phyloP scores from a whole-genome alignment of 1,284 basidiomycete species.

The Xerocomus cyaneibrunnescens region DNA sequence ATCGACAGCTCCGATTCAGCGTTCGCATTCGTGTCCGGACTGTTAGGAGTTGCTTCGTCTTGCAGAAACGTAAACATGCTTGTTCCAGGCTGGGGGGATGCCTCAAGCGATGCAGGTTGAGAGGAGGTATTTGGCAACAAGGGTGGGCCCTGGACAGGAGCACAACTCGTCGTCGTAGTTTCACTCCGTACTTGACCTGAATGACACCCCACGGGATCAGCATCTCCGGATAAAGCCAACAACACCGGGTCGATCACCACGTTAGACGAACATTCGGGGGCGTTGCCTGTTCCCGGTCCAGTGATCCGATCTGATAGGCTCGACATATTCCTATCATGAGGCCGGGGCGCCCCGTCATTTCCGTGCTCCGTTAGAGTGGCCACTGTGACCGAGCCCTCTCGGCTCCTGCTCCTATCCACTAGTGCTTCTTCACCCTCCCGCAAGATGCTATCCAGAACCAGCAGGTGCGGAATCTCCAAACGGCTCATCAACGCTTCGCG shows the following conservation, averaged over 20 bases:
- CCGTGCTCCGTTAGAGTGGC: not conserved
- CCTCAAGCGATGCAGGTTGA: not conserved
- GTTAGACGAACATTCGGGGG: not conserved
- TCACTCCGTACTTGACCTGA: not conserved
- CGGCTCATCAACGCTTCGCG: slow-evolving; percentile 38
- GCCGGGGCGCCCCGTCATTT: slow-evolving; percentile 2
- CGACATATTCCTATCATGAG: not conserved
- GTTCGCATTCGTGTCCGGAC: slow-evolving; percentile 11
- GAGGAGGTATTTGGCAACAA: not conserved
- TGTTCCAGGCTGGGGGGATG: not conserved
- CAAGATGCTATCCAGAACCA: slow-evolving; percentile 49
- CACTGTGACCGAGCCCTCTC: slow-evolving; percentile 8
- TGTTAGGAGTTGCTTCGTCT: not conserved
- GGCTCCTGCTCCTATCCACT: slow-evolving; percentile 4
- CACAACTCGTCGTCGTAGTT: not conserved
- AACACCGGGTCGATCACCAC: slow-evolving; percentile 25
- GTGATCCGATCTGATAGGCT: not conserved
- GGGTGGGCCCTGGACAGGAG: not conserved
- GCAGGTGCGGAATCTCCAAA: slow-evolving; percentile 41
- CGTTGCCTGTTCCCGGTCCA: not conserved
- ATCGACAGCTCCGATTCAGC: slow-evolving; percentile 17
- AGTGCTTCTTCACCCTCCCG: slow-evolving; percentile 24
- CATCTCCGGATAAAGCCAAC: slow-evolving; percentile 20
- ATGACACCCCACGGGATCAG: not conserved
- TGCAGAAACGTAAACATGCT: not conserved